Base-by-base conservation (phyloP, 2,329 filamentous ascomycete genomes). In the Microdochium trichocladiopsis region DNA sequence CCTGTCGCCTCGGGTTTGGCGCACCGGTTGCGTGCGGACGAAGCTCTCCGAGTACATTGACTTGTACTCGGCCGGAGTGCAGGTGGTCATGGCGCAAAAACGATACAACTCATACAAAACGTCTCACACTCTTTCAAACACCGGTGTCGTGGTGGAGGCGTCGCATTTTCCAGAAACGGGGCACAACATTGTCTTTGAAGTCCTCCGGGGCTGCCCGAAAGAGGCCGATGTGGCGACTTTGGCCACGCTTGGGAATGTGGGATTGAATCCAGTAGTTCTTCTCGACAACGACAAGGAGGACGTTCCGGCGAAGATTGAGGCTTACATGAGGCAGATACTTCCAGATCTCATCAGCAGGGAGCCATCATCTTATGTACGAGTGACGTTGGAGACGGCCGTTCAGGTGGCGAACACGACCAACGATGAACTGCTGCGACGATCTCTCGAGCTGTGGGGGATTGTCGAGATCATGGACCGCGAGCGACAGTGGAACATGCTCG, bases 381-480 rank as follows among this genome's bases (percentile, higher is more conserved):
- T 78, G 21, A 83, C 82, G 2, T 70, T 86, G 28, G 74, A 79
- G 48, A 76, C 75, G 6, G 75, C 75, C 10, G 63, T 68, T 21
- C 60, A 66, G 28, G 62, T 77, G n/a, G 77, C 78, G 1, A 68
- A 71, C 36, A 64, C 73, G 48, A 75, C 74, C 6, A 70, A 73
- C 33, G 79, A 83, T 55, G 74, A 78, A 52, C 67, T 84, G 12
- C 68, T 86, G 6, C 73, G 73, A 51, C 76, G 79, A 53, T 79
- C 81, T 1, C 71, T 86, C 4, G 82, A 86, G 62, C 72, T 86
- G 2, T 86, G 83, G 83, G 79, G 80, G 0, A 72, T 83, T 4
- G 81, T 86, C 4, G 82, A 86, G 61, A 80, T 84, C 47, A 80
- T 86, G 53, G 82, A 86, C 61, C 76, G 80, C 49, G 82, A 86